Conservation (phyloP, 1,139 yeast genomes). For the Yamadazyma mexicana region DNA sequence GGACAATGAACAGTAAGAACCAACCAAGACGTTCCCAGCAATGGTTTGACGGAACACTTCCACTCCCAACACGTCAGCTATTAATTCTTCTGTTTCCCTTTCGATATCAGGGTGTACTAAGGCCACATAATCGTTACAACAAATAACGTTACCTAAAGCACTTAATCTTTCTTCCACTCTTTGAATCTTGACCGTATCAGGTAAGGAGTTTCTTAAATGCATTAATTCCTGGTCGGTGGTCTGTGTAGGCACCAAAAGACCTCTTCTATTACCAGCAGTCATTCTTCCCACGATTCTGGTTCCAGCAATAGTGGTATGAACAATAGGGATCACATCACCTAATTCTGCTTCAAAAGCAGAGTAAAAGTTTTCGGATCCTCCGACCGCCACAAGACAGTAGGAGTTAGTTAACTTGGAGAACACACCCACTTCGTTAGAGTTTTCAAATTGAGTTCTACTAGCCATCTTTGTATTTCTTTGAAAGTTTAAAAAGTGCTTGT, state of each 20-base stretch:
- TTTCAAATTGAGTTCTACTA: slow-evolving; percentile 75
- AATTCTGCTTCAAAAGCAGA: slow-evolving; percentile 97
- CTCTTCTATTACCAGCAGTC: slow-evolving; percentile 99
- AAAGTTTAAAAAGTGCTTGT: neutral
- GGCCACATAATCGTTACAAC: slow-evolving; percentile 99
- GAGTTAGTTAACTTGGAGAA: slow-evolving; percentile 95
- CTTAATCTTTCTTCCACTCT: slow-evolving; percentile 97
- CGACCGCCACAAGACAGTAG: slow-evolving; percentile 93
- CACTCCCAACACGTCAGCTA: slow-evolving; percentile 98
- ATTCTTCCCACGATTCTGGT: slow-evolving; percentile 97
- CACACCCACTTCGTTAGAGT: slow-evolving; percentile 98
- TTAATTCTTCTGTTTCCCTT: slow-evolving; percentile 97
- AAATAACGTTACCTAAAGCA: slow-evolving; percentile 95
- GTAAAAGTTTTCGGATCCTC: slow-evolving; percentile 97
- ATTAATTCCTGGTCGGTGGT: slow-evolving; percentile 99
- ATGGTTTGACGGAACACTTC: slow-evolving; percentile 99
- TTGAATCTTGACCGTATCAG: slow-evolving; percentile 95
- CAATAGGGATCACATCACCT: slow-evolving; percentile 94
- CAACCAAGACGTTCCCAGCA: slow-evolving; percentile 96
- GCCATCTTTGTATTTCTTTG: slow-evolving; percentile 27
- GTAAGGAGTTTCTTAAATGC: slow-evolving; percentile 95
- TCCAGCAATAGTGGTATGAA: slow-evolving; percentile 97
- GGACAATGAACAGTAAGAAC: slow-evolving; percentile 90
- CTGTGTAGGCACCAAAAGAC: slow-evolving; percentile 93
- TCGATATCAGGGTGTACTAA: slow-evolving; percentile 98